Evolutionary conservation across 345 rosid species (phyloP), one percentile per base, ranked within the genome.

Genomic region (Eucalyptus polybractea): DNA sequence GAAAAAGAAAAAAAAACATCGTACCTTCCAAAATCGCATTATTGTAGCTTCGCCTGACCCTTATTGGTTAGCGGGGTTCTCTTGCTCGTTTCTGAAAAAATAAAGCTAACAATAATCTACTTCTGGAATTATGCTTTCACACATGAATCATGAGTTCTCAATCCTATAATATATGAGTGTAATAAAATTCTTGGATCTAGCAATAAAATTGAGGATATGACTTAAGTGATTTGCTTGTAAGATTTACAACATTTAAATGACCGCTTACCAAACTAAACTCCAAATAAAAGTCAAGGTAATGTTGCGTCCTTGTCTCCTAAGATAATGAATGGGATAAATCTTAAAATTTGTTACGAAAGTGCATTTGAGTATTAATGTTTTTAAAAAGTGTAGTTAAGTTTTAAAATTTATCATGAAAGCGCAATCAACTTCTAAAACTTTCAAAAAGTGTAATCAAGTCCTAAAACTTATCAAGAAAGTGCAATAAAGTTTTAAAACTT

Each of bases 391-490:
- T 0, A 56, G 12, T 56, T 24, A 56, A 9, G 6, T 21, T 24
- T 1, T 56, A 56, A 56, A 56, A 56, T 22, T 54, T 56, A 56
- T 56, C 13, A 22, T 2, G 1, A 56, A 56, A 56, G 12, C 2
- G 1, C 62, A 56, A 56, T 56, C 3, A 56, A 56, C 5, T 56
- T 56, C 6, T 56, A 56, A 56, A 56, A 24, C 3, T 56, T 56
- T 24, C 6, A 56, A 56, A 45, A 56, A 1, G 12, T 24, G 6
- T 2, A 24, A 24, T 3, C 0, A 53, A 19, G 1, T 21, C 2
- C 1, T 56, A 56, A 22, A 56, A 56, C 12, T 56, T 24, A 56
- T 56, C 0, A 22, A 0, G 12, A 24, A 24, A 56, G 6, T 24
- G 29, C 6, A 24, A 56, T 24, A 4, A 0, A 4, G 12, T 56